Base-by-base conservation (phyloP, 2,329 filamentous ascomycete genomes). In the Eutypa lata region DNA sequence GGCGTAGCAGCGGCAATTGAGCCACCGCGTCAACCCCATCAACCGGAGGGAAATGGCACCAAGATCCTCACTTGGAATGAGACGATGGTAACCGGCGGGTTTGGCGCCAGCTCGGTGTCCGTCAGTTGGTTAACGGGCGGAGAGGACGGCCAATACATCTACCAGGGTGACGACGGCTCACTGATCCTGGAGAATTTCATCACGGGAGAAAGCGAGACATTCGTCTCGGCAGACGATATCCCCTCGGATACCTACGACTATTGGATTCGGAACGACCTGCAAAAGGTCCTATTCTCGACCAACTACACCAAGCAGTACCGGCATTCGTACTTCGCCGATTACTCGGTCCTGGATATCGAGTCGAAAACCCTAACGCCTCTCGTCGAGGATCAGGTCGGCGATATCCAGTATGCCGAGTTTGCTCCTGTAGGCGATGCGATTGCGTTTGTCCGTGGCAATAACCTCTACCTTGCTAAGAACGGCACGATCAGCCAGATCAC, bases 231-330 rank as follows among this genome's bases (percentile, higher is more conserved):
- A 2, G 78, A 81, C 54, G 72, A 81, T 54, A 74, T 88, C 2
- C 84, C 84, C 0, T 68, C 73, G 2, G 76, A 78, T 49, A 73
- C 80, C 53, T 71, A 72, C 55, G 79, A 83, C 43, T 88, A 83
- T 66, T 84, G 76, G 71, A 84, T 89, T 57, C 83, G 81, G 40
- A 70, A 81, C 2, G 83, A 87, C 61, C 73, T 80, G 7, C 77
- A 76, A 21, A 77, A 78, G 50, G 76, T 89, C 0, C 70, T 89
- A 18, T 83, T 85, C 70, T 76, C 84, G 1, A 77, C 82, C 50
- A 88, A 89, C 61, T 78, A 82, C 65, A 88, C 82, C 14, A 86
- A 87, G 68, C 80, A 86, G 65, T 88, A 89, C 62, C 81, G 86
- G 1, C 73, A 88, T 68, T 86, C 85, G 6, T 88, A 84, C 68